These are phyloP conservation scores for Vitis rupestris DNA, from an alignment of 164 flowering plant genomes.

Conservation along the genomic window DNA sequence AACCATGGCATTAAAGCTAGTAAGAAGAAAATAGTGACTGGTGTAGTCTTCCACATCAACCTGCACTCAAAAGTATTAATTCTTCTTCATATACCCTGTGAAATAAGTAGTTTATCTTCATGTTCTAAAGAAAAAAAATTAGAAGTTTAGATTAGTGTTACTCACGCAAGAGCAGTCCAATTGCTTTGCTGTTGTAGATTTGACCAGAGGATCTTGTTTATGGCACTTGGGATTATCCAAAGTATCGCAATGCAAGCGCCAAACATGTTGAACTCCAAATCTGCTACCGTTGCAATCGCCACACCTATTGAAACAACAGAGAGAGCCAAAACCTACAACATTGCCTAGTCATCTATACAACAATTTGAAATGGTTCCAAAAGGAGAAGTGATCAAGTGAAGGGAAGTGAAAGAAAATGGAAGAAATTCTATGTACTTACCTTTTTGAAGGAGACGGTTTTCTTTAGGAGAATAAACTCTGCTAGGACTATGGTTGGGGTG, in stretches of 20 bases:
- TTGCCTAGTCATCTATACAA: background rate
- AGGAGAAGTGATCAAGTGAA: background rate
- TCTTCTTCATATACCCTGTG: background rate
- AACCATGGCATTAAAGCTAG: slow-evolving; percentile 79
- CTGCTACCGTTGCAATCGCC: slow-evolving; percentile 85
- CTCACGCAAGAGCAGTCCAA: slow-evolving; percentile 91
- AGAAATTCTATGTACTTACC: slow-evolving; percentile 26
- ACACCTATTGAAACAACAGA: slow-evolving; percentile 68
- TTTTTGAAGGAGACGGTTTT: slow-evolving; percentile 56
- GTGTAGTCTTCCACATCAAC: slow-evolving; percentile 97
- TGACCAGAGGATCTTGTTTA: slow-evolving; percentile 86
- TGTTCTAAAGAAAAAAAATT: background rate
- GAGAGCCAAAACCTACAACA: slow-evolving; percentile 63
- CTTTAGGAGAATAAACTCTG: slow-evolving; percentile 64
- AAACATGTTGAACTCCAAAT: slow-evolving; percentile 67
- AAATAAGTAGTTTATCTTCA: background rate
- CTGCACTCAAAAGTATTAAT: slow-evolving; percentile 28
- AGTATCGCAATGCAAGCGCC: slow-evolving; percentile 73
- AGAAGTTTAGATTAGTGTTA: background rate
- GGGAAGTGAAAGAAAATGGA: background rate
- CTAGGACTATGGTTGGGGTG: slow-evolving; percentile 77
- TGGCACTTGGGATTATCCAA: slow-evolving; percentile 83
- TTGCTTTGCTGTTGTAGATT: slow-evolving; percentile 69
- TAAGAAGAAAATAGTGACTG: slow-evolving; percentile 69
- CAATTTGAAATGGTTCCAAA: background rate